These are phyloP conservation scores for Paramecium tetraurelia DNA, from an alignment of 73 alveolate genomes.

Conservation along the genomic window DNA sequence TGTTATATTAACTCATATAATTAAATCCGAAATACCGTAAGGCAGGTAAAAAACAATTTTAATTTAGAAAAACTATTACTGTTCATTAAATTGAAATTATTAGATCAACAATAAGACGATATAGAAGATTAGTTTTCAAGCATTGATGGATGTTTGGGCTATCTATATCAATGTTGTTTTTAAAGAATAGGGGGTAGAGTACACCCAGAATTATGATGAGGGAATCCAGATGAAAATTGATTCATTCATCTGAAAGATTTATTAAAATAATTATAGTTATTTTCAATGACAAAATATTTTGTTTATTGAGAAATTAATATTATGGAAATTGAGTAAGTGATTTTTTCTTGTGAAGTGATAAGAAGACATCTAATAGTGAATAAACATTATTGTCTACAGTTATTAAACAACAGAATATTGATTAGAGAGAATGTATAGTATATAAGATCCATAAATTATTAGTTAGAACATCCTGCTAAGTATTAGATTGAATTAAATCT, in stretches of 20 bases:
- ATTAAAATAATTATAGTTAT: neutral
- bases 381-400: neutral
- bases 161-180: too few relatives aligned
- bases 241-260: too few relatives aligned
- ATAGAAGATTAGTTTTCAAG: too few relatives aligned
- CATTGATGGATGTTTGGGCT: too few relatives aligned
- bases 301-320: neutral
- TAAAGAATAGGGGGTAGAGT: too few relatives aligned
- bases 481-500: neutral
- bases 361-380: constrained; percentile 8
- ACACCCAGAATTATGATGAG: too few relatives aligned
- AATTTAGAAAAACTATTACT: neutral
- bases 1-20: neutral
- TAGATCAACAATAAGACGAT: neutral
- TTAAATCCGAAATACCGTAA: neutral
- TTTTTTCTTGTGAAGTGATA: neutral
- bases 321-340: neutral
- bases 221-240: too few relatives aligned
- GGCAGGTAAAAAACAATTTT: neutral
- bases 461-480: neutral
- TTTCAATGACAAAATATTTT: neutral
- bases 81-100: neutral
- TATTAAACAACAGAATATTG: neutral
- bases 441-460: neutral
- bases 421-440: constrained; percentile 7